These are phyloP conservation scores for Trametes gibbosa DNA, from an alignment of 768 basidiomycete genomes.

Conservation along the genomic window DNA sequence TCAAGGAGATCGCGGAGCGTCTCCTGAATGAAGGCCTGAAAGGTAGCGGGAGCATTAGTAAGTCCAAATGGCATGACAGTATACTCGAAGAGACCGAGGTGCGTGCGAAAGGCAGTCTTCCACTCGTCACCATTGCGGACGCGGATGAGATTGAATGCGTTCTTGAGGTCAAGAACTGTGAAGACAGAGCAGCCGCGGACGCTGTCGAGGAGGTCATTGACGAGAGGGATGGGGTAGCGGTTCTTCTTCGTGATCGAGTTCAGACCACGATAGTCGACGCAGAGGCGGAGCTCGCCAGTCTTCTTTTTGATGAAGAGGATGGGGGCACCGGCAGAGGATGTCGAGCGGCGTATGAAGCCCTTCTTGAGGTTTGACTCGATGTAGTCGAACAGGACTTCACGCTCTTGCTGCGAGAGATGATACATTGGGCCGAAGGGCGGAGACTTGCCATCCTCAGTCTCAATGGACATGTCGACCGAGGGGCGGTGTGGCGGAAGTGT, in stretches of 20 bases:
- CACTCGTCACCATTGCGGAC: constrained; percentile 35
- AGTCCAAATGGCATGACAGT: constrained; percentile 35
- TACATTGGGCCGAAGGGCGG: too few species aligned
- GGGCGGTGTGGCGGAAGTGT: constrained; percentile 33
- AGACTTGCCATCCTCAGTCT: constrained; percentile 29
- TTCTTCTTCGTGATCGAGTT: constrained; percentile 37
- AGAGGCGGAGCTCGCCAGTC: constrained; percentile 27
- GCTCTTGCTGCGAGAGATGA: too few species aligned
- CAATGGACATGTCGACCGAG: constrained; percentile 36
- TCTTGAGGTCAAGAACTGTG: constrained; percentile 39
- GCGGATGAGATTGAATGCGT: constrained; percentile 42
- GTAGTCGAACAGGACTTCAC: too few species aligned
- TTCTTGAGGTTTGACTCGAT: too few species aligned
- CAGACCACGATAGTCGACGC: constrained; percentile 27
- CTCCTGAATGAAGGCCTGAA: constrained; percentile 19
- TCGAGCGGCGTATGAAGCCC: too few species aligned
- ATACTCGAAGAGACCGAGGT: constrained; percentile 36
- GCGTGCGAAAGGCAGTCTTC: constrained; percentile 39
- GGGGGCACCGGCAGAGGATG: too few species aligned
- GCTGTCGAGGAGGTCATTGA: constrained; percentile 32
- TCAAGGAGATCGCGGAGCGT: constrained; percentile 13
- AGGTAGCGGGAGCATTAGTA: constrained; percentile 15
- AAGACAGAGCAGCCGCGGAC: constrained; percentile 26
- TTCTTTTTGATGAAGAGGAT: too few species aligned
- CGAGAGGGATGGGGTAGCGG: constrained; percentile 33